Base-by-base conservation (phyloP, 768 basidiomycete species). In the Russula dissimulans region DNA sequence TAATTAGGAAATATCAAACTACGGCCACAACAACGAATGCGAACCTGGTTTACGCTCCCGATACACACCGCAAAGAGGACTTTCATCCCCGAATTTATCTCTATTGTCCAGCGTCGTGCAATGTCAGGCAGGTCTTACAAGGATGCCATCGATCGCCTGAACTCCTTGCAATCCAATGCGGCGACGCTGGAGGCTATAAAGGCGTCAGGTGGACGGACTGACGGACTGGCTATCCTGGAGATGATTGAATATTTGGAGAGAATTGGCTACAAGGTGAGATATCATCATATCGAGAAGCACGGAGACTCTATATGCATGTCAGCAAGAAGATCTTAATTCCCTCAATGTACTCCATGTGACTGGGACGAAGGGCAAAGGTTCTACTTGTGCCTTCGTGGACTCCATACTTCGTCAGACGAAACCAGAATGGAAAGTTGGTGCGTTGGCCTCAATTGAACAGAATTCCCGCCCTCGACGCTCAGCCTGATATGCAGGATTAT, bases 321-420 rank as follows among this genome's bases (percentile, higher is more conserved):
- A 97, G 94, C 81, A 89, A 44, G 77, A 82, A 59, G 86, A 95
- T 64, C 79, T 99, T 45, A 94, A 97, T 70, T 74, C 75, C 26
- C 77, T 99, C 56, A 95, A 97, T 71, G 92, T 95, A 59, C 82
- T 98, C 49, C 95, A 99, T 76, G 85, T 99, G 65, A 95, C 95
- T 9, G 95, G 95, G 4, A 98, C 97, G 4, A 99, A 99, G 74
- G 95, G 95, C 38, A 99, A 99, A 71, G 95, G 95, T 7, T 98
- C 95, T 3, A 94, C 97, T 1, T 91, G 90, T 65, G 95, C 97
- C 8, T 98, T 98, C 68, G 81, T 83, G 4, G 88, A 93, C 67
- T 90, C 89, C 10, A 85, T 97, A 55, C 76, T 98, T 52, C 82
- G 91, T n/a, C 78, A 81, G 60, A 73, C 79, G n/a, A 80, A 74